These are phyloP conservation scores for Coccomyxa subellipsoidea DNA, from an alignment of 163 green algal genomes.

Conservation along the genomic window DNA sequence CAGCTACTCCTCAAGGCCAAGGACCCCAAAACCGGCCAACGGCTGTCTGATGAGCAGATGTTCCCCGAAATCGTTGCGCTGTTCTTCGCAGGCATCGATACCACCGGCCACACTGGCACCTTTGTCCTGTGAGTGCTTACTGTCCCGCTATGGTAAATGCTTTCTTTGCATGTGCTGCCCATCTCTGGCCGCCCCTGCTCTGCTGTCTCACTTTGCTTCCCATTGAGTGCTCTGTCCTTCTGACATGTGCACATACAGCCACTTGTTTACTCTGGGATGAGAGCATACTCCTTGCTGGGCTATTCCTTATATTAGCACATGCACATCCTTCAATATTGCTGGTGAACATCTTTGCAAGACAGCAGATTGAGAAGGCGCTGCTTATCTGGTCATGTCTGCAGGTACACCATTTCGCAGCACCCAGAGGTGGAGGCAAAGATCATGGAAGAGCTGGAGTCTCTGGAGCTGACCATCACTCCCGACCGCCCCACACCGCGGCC, in stretches of 20 bases:
- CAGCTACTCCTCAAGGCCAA: slow-evolving; percentile 9
- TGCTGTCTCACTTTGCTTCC: no score
- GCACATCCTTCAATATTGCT: no score
- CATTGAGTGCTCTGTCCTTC: no score
- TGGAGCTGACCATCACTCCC: slow-evolving; percentile 39
- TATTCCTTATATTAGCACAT: no score
- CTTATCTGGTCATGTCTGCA: neutral
- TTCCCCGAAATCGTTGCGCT: slow-evolving; percentile 44
- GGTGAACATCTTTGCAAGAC: no score
- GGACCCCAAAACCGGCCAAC: slow-evolving; percentile 10
- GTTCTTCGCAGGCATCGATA: slow-evolving; percentile 54
- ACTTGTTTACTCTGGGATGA: no score
- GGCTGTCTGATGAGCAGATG: slow-evolving; percentile 8
- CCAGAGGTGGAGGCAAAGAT: slow-evolving; percentile 53
- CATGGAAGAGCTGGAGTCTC: slow-evolving; percentile 39
- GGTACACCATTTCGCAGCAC: slow-evolving; percentile 68
- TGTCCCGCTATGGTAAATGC: no score
- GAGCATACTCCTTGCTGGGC: no score
- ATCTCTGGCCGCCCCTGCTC: no score
- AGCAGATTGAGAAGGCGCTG: no score
- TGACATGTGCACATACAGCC: no score
- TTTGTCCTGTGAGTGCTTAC: slow-evolving; percentile 32
- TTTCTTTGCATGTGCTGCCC: no score
- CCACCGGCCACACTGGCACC: slow-evolving; percentile 39
- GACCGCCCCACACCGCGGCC: slow-evolving; percentile 13